Evolutionary conservation across 495 filamentous ascomycete species (phyloP).

Genomic region (Penicillium samsonianum): DNA sequence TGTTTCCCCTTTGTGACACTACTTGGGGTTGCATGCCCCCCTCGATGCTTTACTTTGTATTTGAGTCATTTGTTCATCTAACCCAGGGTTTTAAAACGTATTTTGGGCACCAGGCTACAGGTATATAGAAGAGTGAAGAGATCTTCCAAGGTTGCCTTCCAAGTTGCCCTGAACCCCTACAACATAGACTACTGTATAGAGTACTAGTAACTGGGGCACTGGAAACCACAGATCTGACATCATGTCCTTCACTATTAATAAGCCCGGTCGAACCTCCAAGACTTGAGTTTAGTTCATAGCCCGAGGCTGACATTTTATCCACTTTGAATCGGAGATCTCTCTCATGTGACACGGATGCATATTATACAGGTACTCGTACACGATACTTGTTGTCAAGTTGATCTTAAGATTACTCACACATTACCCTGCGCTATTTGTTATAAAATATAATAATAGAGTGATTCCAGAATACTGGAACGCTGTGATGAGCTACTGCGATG

Average conservation of each 20-base stretch:
- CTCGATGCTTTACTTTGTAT: background rate
- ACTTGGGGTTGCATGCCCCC: conserved; percentile 1
- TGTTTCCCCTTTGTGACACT: background rate
- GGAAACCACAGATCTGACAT: background rate
- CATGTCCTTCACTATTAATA: background rate
- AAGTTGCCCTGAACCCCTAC: too few species aligned
- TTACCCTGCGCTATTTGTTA: background rate
- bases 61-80: background rate
- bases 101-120: background rate
- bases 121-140: background rate
- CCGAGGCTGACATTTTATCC: conserved; percentile 11
- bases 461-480: background rate
- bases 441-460: conserved; percentile 2
- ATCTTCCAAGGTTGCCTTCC: too few species aligned
- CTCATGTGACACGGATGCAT: conserved; percentile 13
- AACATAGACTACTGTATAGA: too few species aligned
- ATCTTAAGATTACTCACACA: background rate
- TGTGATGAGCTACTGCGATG: background rate
- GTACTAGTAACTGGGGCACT: too few species aligned
- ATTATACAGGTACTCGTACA: conserved; percentile 6
- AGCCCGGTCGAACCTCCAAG: background rate
- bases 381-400: background rate
- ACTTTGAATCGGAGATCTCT: conserved; percentile 17
- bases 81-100: background rate
- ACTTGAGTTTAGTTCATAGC: background rate